Evolutionary conservation across 2,329 filamentous ascomycete genomes (phyloP).

Genomic region (Phaeoacremonium minimum): DNA sequence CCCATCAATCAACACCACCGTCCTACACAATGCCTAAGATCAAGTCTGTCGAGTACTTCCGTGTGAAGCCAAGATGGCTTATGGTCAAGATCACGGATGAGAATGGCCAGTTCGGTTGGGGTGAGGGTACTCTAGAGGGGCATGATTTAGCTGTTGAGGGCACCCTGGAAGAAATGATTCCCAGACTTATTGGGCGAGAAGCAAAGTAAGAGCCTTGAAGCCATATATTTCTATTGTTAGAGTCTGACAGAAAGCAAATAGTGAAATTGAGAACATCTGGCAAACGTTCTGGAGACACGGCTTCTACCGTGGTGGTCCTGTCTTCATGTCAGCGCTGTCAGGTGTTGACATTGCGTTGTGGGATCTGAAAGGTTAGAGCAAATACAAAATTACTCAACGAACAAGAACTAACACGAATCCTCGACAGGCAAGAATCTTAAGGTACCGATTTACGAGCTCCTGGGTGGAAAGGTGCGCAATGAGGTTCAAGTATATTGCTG

Average conservation of each 20-base stretch:
- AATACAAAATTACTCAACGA: neutral
- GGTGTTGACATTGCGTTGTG: constrained; percentile 67
- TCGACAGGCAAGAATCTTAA: constrained; percentile 21
- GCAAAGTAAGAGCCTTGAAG: constrained; percentile 54
- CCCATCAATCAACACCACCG: too few species aligned
- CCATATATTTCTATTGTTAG: too few species aligned
- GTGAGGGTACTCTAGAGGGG: constrained; percentile 61
- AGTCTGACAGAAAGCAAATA: too few species aligned
- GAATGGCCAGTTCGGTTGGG: constrained; percentile 55
- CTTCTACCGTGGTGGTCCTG: constrained; percentile 66
- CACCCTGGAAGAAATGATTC: constrained; percentile 54
- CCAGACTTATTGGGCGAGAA: too few species aligned
- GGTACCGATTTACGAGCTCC: constrained; percentile 60
- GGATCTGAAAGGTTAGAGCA: constrained; percentile 52
- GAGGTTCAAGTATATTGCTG: constrained; percentile 63
- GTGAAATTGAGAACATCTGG: constrained; percentile 69
- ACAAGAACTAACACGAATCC: neutral
- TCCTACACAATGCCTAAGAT: constrained; percentile 55
- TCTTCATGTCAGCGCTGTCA: constrained; percentile 65
- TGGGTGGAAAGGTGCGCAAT: constrained; percentile 61
- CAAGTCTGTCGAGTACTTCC: constrained; percentile 59
- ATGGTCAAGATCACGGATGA: constrained; percentile 64
- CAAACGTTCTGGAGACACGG: constrained; percentile 58
- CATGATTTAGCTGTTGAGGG: constrained; percentile 63
- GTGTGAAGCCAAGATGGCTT: constrained; percentile 61